Base-by-base conservation (phyloP, 1,284 basidiomycete species). In the Ustilago vetiveriae region DNA sequence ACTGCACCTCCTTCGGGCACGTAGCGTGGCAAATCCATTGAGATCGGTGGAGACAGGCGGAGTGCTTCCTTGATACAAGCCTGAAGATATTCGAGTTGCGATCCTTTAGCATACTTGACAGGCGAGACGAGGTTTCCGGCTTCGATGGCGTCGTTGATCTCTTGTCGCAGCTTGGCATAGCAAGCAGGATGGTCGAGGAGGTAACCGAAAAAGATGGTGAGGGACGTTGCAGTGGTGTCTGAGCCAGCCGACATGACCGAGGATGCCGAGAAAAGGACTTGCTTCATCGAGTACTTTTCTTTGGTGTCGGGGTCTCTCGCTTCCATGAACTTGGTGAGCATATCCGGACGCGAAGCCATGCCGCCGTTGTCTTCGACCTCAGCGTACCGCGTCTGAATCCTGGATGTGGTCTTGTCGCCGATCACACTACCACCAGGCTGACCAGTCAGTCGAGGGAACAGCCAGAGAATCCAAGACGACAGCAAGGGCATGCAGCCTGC, bases 41-140 rank as follows among this genome's bases (percentile, higher is more conserved):
- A 72, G 22, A 82, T 79, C 14, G 80, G 75, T 3, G 80, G 80
- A 22, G 80, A 78, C 2, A 82, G 73, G 11, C 80, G 74, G 3
- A 82, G 54, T 0, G 71, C 65, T 50, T 82, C 80, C 56, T 82
- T 82, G 53, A 82, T 63, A 47, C 78, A 82, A 6, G 77, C 80
- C 57, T 77, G 70, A 3, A 79, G 47, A 22, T 75, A 78, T 21
- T 64, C 57, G 6, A 80, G 47, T 43, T 76, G 67, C 2, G 62
- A 52, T 0, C 69, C 78, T 10, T 71, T 62, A 9, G 62, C 72
- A 33, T 80, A 75, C 43, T 67, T 70, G 74, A 58, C 58, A 3
- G 78, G 73, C 22, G 66, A 44, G 13, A 52, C 40, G 9, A 78
- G 57, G 16, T 49, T 46, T 10, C 74, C 77, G 22, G 62, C 48